phyloP scores from a whole-genome alignment of 805 yeast species.

The Millerozyma miso region DNA sequence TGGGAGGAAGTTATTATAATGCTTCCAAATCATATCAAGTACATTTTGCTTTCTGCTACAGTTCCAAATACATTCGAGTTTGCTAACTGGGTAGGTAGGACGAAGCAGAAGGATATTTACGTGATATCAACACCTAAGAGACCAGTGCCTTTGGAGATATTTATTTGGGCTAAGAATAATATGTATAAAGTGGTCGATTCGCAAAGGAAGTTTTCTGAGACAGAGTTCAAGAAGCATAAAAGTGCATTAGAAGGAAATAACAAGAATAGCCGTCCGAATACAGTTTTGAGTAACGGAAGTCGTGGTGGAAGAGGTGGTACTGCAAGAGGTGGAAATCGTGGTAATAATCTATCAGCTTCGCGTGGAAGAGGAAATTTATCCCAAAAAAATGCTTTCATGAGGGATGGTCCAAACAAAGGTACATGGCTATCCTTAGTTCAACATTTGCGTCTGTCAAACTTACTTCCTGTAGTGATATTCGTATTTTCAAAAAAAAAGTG shows the following conservation, averaged over 20 bases:
- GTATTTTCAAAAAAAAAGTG: slow-evolving; percentile 92
- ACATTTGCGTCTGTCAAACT: slow-evolving; percentile 56
- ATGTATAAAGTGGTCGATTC: slow-evolving; percentile 72
- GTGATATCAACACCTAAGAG: slow-evolving; percentile 95
- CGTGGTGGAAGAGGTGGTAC: slow-evolving; percentile 42
- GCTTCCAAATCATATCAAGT: slow-evolving; percentile 95
- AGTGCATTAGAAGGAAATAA: slow-evolving; percentile 43
- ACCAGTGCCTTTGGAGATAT: slow-evolving; percentile 92
- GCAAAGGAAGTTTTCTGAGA: slow-evolving; percentile 61
- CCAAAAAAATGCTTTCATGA: slow-evolving; percentile 28
- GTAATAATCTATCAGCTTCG: slow-evolving; percentile 13
- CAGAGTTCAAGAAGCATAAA: slow-evolving; percentile 59
- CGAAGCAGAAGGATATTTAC: slow-evolving; percentile 91
- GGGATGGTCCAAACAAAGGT: slow-evolving; percentile 72
- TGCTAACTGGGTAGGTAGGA: slow-evolving; percentile 98
- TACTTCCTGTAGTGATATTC: slow-evolving; percentile 90
- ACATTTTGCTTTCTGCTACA: slow-evolving; percentile 88
- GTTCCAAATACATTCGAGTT: slow-evolving; percentile 98
- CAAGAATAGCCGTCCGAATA: slow-evolving; percentile 33
- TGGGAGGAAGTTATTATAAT: slow-evolving; percentile 99
- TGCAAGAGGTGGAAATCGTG: slow-evolving; percentile 42
- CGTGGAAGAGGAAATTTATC: slow-evolving; percentile 16
- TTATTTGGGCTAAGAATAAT: slow-evolving; percentile 75
- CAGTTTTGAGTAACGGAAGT: slow-evolving; percentile 35
- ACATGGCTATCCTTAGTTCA: slow-evolving; percentile 76